Evolutionary conservation across 2,329 filamentous ascomycete genomes (phyloP).

Genomic region (Claviceps cyperi): DNA sequence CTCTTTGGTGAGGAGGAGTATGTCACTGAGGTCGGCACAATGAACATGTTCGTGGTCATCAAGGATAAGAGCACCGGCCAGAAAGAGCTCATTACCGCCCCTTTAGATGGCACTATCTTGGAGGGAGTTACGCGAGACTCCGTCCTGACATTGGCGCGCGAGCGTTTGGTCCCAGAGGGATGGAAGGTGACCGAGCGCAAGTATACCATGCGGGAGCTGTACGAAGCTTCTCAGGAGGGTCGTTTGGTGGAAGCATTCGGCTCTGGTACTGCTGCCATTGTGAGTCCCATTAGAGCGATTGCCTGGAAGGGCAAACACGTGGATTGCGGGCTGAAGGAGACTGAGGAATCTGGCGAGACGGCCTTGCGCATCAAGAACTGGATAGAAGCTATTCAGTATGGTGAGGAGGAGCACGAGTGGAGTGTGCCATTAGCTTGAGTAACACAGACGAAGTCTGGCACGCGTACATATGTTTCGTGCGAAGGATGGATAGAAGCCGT

Average conservation of each 20-base stretch:
- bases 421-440: constrained; percentile 41
- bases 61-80: constrained; percentile 76
- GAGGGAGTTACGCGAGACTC: constrained; percentile 91
- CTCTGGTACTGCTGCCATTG: constrained; percentile 83
- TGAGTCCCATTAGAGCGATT: constrained; percentile 79
- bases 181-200: constrained; percentile 85
- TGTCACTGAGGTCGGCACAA: constrained; percentile 93
- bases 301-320: constrained; percentile 74
- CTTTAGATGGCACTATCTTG: constrained; percentile 89
- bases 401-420: constrained; percentile 84
- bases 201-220: constrained; percentile 78
- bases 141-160: constrained; percentile 70
- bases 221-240: constrained; percentile 69
- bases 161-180: constrained; percentile 69
- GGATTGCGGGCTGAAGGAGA: constrained; percentile 65
- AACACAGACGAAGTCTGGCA: background rate
- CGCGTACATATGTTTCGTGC: background rate
- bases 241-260: constrained; percentile 88
- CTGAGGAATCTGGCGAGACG: constrained; percentile 77
- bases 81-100: constrained; percentile 88
- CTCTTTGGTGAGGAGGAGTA: constrained; percentile 91
- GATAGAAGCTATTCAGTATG: constrained; percentile 94
- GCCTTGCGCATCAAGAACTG: constrained; percentile 82
- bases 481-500: background rate
- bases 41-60: constrained; percentile 91